Evolutionary conservation across 2,329 filamentous ascomycete genomes (phyloP).

Genomic region (Massarina eburnea): DNA sequence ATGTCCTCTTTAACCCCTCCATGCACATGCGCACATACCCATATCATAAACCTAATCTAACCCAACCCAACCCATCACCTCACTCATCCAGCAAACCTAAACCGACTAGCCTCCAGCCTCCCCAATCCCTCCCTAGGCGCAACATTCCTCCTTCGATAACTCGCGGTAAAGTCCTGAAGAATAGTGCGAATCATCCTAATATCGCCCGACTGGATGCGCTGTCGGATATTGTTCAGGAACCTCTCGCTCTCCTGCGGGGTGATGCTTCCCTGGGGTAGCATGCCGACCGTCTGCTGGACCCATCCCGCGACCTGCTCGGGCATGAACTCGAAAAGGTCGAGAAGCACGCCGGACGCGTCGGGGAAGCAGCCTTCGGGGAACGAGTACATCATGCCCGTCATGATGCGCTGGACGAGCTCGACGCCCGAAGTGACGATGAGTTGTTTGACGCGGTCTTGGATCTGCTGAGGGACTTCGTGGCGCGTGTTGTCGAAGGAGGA

Average conservation of each 20-base stretch:
- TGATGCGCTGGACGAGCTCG: slow-evolving; percentile 78
- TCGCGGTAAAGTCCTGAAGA: slow-evolving; percentile 95
- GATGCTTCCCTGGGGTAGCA: slow-evolving; percentile 75
- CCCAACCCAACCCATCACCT: background rate
- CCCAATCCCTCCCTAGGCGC: slow-evolving; percentile 92
- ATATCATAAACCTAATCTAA: too few relatives aligned
- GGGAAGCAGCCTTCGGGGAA: slow-evolving; percentile 96
- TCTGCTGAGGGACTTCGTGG: slow-evolving; percentile 64
- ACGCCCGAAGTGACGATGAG: slow-evolving; percentile 73
- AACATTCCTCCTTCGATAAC: slow-evolving; percentile 88
- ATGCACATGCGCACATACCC: too few relatives aligned
- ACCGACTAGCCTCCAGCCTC: slow-evolving; percentile 80
- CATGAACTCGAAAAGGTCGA: slow-evolving; percentile 84
- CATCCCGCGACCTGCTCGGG: slow-evolving; percentile 77
- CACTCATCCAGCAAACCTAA: slow-evolving; percentile 65
- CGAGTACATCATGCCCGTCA: slow-evolving; percentile 99
- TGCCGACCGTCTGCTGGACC: slow-evolving; percentile 79
- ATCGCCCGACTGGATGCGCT: slow-evolving; percentile 69
- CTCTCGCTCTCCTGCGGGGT: slow-evolving; percentile 78
- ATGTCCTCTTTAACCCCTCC: too few relatives aligned
- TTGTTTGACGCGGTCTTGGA: slow-evolving; percentile 72
- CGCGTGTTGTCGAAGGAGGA: slow-evolving; percentile 64
- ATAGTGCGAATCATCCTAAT: slow-evolving; percentile 80
- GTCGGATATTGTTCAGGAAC: slow-evolving; percentile 77
- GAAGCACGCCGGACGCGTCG: slow-evolving; percentile 88